Conservation (phyloP, 495 filamentous ascomycete genomes). For the Podospora anserina region DNA sequence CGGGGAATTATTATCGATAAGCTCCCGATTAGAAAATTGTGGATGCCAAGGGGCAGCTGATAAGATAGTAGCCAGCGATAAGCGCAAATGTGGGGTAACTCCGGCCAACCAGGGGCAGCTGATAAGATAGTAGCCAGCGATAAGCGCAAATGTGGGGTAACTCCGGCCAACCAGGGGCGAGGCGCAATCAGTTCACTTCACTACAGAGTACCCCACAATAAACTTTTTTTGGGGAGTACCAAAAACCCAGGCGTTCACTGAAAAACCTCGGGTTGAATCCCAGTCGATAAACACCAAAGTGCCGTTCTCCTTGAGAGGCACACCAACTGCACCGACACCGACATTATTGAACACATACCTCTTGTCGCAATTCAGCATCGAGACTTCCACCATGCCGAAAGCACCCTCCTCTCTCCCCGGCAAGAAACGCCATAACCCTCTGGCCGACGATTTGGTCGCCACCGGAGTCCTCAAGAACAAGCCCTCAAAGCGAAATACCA, state of each 20-base stretch:
- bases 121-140: background rate
- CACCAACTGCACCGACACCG: background rate
- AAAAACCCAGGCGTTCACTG: constrained; percentile 21
- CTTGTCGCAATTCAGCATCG: too few species aligned
- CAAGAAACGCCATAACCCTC: constrained; percentile 60
- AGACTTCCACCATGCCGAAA: constrained; percentile 47
- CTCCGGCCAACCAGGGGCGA: constrained; percentile 19
- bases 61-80: background rate
- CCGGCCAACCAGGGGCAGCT: constrained; percentile 19
- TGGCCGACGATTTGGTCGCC: constrained; percentile 67
- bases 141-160: background rate
- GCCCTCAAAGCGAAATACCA: constrained; percentile 54
- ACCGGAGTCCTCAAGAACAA: constrained; percentile 59
- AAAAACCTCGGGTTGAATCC: background rate
- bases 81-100: background rate
- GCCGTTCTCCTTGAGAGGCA: background rate
- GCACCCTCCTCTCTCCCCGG: constrained; percentile 37
- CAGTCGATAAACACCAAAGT: background rate
- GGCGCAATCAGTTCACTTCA: constrained; percentile 19
- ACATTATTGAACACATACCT: background rate
- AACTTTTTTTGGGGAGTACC: constrained; percentile 25
- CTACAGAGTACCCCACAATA: constrained; percentile 19
- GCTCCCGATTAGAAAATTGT: background rate
- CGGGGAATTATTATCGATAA: constrained; percentile 27
- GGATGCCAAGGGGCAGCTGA: background rate